Conservation (phyloP, 83 land plant species). For the Diphasiastrum complanatum region DNA sequence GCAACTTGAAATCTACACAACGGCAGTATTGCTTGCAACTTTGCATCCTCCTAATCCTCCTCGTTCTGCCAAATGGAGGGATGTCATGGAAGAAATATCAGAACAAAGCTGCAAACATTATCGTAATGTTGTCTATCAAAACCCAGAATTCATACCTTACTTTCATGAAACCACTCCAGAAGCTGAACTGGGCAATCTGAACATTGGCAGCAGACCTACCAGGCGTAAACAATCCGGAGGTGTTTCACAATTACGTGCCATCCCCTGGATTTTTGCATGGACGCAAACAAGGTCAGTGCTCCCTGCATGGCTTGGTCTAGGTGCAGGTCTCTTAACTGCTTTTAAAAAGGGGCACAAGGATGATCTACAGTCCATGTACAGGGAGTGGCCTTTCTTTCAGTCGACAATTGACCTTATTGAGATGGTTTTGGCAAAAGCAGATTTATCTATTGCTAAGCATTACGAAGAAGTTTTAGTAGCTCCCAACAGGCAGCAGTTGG, state of each 20-base stretch:
- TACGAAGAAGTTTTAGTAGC: slow-evolving; percentile 83
- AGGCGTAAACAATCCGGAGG: slow-evolving; percentile 64
- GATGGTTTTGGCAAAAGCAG: slow-evolving; percentile 93
- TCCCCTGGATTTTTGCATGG: slow-evolving; percentile 99
- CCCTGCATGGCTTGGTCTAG: slow-evolving; percentile 97
- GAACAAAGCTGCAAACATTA: slow-evolving; percentile 63
- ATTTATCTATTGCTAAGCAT: slow-evolving; percentile 75
- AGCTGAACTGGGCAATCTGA: slow-evolving; percentile 87
- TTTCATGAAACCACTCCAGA: slow-evolving; percentile 95
- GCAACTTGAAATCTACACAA: slow-evolving; percentile 92
- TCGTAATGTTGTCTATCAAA: slow-evolving; percentile 71
- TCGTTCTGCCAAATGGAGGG: slow-evolving; percentile 70
- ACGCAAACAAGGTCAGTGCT: slow-evolving; percentile 89
- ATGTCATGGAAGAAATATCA: slow-evolving; percentile 88
- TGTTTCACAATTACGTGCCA: slow-evolving; percentile 78
- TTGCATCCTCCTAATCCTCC: slow-evolving; percentile 86
- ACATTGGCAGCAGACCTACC: slow-evolving; percentile 93
- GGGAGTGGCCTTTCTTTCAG: slow-evolving; percentile 96
- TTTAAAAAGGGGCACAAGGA: slow-evolving; percentile 65
- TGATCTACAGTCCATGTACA: slow-evolving; percentile 78
- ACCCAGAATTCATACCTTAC: slow-evolving; percentile 67
- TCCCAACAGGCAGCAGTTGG: slow-evolving; percentile 48
- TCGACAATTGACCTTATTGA: slow-evolving; percentile 88
- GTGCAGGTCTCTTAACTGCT: slow-evolving; percentile 68
- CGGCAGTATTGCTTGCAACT: slow-evolving; percentile 86